Base-by-base conservation (phyloP, 2,329 filamentous ascomycete genomes). In the Exophiala bonariae region DNA sequence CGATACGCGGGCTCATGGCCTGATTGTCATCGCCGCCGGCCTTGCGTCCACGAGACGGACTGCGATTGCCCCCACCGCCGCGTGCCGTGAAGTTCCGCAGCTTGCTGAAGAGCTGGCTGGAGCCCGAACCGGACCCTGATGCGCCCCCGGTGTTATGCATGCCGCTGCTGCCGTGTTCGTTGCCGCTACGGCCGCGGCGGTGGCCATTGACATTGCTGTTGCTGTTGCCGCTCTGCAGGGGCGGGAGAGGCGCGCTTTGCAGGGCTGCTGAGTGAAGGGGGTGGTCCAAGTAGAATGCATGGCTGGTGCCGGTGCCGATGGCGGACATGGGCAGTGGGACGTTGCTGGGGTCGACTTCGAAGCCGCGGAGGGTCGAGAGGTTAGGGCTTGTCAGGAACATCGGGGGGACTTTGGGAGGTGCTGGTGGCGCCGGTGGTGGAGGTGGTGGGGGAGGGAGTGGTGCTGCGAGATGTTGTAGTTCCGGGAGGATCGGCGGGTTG, bases 1-100 rank as follows among this genome's bases (percentile, higher is more conserved):
- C 36, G 28, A 49, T 42, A 11, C 49, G 26, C 3, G 52, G 52
- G 23, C 52, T 55, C 49, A 52, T 55, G 7, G 49, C 43, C 37
- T 50, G 48, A 17, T 55, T 55, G 23, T 55, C 52, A 38, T 55
- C 52, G 18, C 46, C 61, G 46, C 73, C 76, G 44, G 69, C 48
- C 41, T 58, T 68, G 19, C 77, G 70, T 32, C 73, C 76, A 44
- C 80, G 75, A 53, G 74, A 79, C 41, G 70, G 78, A 60, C 75
- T 81, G 31, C 80, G 73, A 73, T 82, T 80, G 17, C 79, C 74
- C n/a, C 78, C 78, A n/a, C n/a, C n/a, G 3, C 78, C 76, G 23
- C 23, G 23, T 6, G 23, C 23, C 6, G 23, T 26, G 16, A 83
- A 69, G 45, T 73, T 79, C 20, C 74, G 68, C 44, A 79, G 66